Conservation (phyloP, 768 basidiomycete species). For the Russula abietina region DNA sequence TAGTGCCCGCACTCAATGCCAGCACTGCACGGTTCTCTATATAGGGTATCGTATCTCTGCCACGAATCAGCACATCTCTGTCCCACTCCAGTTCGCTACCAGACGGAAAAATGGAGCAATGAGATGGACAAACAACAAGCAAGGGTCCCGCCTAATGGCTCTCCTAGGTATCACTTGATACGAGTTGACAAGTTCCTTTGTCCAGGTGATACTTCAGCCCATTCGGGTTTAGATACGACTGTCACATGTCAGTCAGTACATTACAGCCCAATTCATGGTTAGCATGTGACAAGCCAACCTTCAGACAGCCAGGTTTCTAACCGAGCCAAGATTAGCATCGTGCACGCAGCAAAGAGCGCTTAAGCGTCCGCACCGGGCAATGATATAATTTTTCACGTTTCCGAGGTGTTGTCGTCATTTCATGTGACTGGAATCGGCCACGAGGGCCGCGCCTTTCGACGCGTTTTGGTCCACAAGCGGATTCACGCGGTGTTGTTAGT, state of each 20-base stretch:
- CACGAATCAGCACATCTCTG: conserved; percentile 4
- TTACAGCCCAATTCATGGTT: not conserved
- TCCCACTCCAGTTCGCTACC: conserved; percentile 1
- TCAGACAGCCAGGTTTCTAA: conserved; percentile 45
- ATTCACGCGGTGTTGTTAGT: conserved; percentile 20
- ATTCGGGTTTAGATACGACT: conserved; percentile 61
- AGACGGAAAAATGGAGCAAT: not conserved
- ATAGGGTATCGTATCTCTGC: conserved; percentile 20
- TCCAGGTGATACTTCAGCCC: conserved; percentile 64
- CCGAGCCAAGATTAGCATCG: conserved; percentile 1
- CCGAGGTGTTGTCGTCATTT: conserved; percentile 17
- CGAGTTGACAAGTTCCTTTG: conserved; percentile 56
- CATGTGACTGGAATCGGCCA: conserved; percentile 24
- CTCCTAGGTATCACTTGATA: conserved; percentile 13
- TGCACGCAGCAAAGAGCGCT: not conserved
- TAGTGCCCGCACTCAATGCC: conserved; percentile 15
- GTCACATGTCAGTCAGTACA: conserved; percentile 16
- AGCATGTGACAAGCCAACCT: conserved; percentile 34
- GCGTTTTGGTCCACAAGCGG: conserved; percentile 14
- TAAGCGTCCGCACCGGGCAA: conserved; percentile 21
- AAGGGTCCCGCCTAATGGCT: not conserved
- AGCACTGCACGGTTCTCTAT: conserved; percentile 11
- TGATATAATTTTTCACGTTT: conserved; percentile 25
- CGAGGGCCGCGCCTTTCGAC: conserved; percentile 23
- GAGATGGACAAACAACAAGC: not conserved